These are phyloP conservation scores for Extremus antarcticus DNA, from an alignment of 495 filamentous ascomycete genomes.

Conservation along the genomic window DNA sequence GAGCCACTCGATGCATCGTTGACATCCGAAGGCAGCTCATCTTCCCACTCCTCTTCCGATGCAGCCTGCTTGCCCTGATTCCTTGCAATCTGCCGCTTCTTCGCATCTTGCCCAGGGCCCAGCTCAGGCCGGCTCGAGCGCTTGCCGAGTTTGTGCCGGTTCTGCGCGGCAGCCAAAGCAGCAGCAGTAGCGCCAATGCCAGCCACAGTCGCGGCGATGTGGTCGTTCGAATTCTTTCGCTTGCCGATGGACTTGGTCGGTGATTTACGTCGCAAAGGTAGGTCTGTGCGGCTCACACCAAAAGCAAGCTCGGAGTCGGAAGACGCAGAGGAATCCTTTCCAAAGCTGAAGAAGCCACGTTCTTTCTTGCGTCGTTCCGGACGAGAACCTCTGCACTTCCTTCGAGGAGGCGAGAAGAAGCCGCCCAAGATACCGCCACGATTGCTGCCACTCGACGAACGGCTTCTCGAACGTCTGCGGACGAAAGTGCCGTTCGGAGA, in stretches of 20 bases:
- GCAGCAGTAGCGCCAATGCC: constrained; percentile 49
- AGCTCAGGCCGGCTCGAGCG: constrained; percentile 15
- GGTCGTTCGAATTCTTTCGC: constrained; percentile 29
- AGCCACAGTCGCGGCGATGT: constrained; percentile 44
- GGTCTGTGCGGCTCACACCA: constrained; percentile 11
- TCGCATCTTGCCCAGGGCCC: background rate
- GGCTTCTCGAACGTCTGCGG: constrained; percentile 5
- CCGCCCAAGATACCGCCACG: constrained; percentile 22
- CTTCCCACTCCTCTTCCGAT: constrained; percentile 49
- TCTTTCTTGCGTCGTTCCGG: constrained; percentile 28
- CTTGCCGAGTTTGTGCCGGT: constrained; percentile 27
- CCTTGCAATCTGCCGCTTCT: background rate
- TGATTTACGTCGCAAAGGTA: constrained; percentile 23
- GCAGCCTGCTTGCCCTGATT: background rate
- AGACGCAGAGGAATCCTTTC: constrained; percentile 50
- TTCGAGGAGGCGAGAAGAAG: constrained; percentile 42
- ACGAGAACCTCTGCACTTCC: constrained; percentile 28
- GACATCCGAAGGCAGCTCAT: constrained; percentile 32
- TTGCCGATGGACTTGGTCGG: constrained; percentile 22
- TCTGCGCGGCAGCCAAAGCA: constrained; percentile 40
- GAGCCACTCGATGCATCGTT: constrained; percentile 36
- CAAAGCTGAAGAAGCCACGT: constrained; percentile 50
- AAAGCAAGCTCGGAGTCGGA: constrained; percentile 46
- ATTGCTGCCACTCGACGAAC: constrained; percentile 3
- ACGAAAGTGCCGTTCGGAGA: constrained; percentile 7